Base-by-base conservation (phyloP, 352 stramenopile species). In the Globisporangium splendens region DNA sequence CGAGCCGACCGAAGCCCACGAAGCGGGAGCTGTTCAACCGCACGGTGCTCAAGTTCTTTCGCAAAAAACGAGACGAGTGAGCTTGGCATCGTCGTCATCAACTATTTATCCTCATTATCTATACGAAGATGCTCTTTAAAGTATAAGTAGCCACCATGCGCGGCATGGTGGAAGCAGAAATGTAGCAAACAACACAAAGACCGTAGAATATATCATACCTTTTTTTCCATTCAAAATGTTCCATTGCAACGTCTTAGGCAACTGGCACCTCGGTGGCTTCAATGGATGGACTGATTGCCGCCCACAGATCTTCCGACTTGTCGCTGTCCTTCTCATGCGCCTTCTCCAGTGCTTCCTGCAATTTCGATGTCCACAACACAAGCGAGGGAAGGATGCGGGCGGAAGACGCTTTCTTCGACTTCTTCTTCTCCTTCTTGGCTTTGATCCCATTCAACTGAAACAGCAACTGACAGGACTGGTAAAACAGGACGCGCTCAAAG, bases 401-500 rank as follows among this genome's bases (percentile, higher is more conserved):
- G 8, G 38, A 68, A 31, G 68, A 54, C 35, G 68, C 58, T 28
- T 48, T 68, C 28, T 67, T 77, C 17, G 59, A 53, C 59, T 77
- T 87, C 8, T 28, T 24, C 31, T 67, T 77, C 20, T 65, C 53
- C 61, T 75, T 88, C 13, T 42, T 50, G 17, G 57, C 62, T 52
- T 74, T 75, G 28, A 66, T 58, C 7, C 46, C 52, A 42, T 74
- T 59, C 15, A 92, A 56, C 35, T 90, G 53, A 53, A 82, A 67
- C 13, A 78, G 48, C 43, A 91, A 53, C 54, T 93, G 80, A 6
- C 72, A 72, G 24, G 68, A 56, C 51, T 91, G 83, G 51, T 85
- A 89, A 28, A 93, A 84, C 39, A 80, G 69, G 8, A 76, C 67
- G 18, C 76, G 80, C 54, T 93, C 83, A 21, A 86, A 83, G 24